Evolutionary conservation across 768 basidiomycete species (phyloP).

Genomic region (Terana coerulea): DNA sequence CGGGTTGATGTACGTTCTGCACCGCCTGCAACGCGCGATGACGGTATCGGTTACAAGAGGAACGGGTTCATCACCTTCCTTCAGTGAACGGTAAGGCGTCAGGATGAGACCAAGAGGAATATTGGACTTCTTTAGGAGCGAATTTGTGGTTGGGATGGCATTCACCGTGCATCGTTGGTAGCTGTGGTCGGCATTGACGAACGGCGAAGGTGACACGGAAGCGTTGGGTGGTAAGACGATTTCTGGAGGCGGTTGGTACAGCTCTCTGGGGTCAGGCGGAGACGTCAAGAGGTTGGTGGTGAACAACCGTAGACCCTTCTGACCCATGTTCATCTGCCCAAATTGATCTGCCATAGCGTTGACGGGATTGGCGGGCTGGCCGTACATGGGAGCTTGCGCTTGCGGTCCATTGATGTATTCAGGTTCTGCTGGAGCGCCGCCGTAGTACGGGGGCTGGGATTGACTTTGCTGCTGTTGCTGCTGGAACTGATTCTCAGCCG

Average conservation of each 20-base stretch:
- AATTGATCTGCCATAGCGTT: constrained; percentile 81
- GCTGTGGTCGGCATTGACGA: constrained; percentile 82
- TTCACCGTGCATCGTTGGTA: constrained; percentile 93
- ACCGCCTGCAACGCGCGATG: constrained; percentile 93
- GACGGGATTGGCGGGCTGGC: constrained; percentile 38
- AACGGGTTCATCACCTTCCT: constrained; percentile 79
- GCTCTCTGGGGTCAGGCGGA: constrained; percentile 86
- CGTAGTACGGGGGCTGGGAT: constrained; percentile 48
- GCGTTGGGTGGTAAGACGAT: constrained; percentile 86
- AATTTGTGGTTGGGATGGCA: constrained; percentile 87
- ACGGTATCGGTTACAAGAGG: constrained; percentile 92
- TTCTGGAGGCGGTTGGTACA: constrained; percentile 80
- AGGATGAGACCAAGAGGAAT: constrained; percentile 86
- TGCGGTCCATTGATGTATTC: constrained; percentile 47
- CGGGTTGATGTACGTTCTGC: constrained; percentile 96
- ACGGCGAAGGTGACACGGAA: constrained; percentile 71
- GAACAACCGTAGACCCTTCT: constrained; percentile 72
- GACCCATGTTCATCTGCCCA: constrained; percentile 82
- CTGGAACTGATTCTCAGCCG: constrained; percentile 61
- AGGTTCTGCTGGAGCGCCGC: constrained; percentile 34
- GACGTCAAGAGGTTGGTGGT: constrained; percentile 92
- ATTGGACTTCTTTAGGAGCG: constrained; percentile 84
- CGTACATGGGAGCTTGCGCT: constrained; percentile 39
- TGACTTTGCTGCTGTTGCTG: constrained; percentile 50
- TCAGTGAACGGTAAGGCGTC: constrained; percentile 85